Evolutionary conservation across 2,329 filamentous ascomycete species (phyloP).

Genomic region (Juglanconis sp.): DNA sequence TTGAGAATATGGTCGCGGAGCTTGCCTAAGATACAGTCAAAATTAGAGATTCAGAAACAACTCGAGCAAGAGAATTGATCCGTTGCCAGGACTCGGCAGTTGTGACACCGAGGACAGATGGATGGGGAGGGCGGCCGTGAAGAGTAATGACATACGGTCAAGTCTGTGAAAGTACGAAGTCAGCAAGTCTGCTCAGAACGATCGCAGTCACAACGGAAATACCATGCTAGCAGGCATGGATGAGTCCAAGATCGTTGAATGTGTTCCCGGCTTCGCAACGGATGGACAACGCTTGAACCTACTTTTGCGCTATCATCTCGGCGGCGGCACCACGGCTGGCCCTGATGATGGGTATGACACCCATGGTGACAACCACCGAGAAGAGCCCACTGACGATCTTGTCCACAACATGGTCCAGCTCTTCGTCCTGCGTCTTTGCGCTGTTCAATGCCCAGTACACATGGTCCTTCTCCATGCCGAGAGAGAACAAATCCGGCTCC

Average conservation of each 20-base stretch:
- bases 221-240: not conserved
- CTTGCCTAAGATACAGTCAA: slow-evolving; percentile 44
- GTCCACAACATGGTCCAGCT: slow-evolving; percentile 83
- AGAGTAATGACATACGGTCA: slow-evolving; percentile 52
- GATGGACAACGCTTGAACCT: not conserved
- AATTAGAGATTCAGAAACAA: not conserved
- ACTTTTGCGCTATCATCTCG: slow-evolving; percentile 86
- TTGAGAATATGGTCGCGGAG: slow-evolving; percentile 94
- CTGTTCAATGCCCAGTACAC: slow-evolving; percentile 97
- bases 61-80: not conserved
- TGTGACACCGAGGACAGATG: not conserved
- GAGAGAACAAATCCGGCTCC: slow-evolving; percentile 90
- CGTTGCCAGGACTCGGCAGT: not conserved
- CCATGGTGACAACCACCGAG: slow-evolving; percentile 97
- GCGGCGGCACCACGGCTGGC: slow-evolving; percentile 91
- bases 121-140: not conserved
- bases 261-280: not conserved
- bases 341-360: slow-evolving; percentile 90
- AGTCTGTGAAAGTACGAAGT: slow-evolving; percentile 38
- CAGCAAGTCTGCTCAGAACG: not conserved
- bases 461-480: slow-evolving; percentile 86
- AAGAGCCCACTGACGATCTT: slow-evolving; percentile 94
- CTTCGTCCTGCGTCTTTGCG: slow-evolving; percentile 82
- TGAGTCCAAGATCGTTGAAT: not conserved
- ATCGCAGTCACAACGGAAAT: not conserved